Conservation (phyloP, 352 stramenopile genomes). For the Globisporangium camurandrum region DNA sequence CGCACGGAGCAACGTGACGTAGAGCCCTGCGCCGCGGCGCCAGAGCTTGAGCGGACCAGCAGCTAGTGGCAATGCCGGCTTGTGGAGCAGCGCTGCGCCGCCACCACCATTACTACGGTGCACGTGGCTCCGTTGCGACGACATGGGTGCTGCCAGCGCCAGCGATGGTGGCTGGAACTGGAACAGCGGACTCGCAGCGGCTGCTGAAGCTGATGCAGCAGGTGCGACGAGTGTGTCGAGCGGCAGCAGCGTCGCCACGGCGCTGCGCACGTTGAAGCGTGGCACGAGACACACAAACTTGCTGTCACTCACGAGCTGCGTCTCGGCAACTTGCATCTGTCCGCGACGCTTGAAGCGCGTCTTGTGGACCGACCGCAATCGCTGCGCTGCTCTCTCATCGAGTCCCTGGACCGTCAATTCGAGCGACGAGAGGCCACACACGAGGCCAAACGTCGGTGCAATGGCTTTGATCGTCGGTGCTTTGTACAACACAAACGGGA, state of each 20-base stretch:
- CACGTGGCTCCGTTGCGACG: neutral
- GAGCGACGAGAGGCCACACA: constrained; percentile 37
- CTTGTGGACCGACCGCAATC: constrained; percentile 36
- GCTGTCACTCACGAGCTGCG: constrained; percentile 27
- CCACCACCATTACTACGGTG: constrained; percentile 4
- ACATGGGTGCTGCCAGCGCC: neutral
- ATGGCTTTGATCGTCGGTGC: constrained; percentile 47
- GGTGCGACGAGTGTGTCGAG: constrained; percentile 3
- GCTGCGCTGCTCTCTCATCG: constrained; percentile 38
- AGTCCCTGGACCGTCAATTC: constrained; percentile 59
- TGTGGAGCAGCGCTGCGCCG: neutral
- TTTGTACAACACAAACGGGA: constrained; percentile 68
- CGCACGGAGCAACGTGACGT: constrained; percentile 39
- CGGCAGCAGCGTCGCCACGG: constrained; percentile 27
- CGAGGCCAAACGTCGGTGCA: constrained; percentile 24
- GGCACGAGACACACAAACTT: constrained; percentile 47
- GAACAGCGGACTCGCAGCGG: too few relatives aligned
- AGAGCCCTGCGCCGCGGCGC: constrained; percentile 38
- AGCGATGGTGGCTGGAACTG: too few relatives aligned
- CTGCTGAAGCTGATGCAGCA: too few relatives aligned
- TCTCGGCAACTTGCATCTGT: constrained; percentile 68
- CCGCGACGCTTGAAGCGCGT: constrained; percentile 54
- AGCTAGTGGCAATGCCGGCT: neutral
- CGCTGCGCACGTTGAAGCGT: constrained; percentile 51
- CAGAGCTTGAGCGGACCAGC: constrained; percentile 34